Evolutionary conservation across 495 filamentous ascomycete genomes (phyloP).

Genomic region (Durotheca rogersii): DNA sequence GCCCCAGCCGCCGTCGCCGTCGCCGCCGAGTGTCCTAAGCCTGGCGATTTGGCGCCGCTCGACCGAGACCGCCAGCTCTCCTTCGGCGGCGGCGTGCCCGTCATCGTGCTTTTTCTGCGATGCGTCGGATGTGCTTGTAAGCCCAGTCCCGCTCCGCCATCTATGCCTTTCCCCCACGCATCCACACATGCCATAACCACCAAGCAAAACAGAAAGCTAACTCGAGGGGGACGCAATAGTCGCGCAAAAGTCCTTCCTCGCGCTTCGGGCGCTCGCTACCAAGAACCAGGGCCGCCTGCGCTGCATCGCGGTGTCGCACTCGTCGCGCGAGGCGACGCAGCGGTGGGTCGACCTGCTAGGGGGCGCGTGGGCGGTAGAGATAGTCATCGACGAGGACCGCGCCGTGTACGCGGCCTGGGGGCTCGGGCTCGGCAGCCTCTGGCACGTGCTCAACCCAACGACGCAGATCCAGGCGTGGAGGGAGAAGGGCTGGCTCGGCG

Average conservation of each 20-base stretch:
- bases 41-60: slow-evolving; percentile 50
- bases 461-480: slow-evolving; percentile 45
- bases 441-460: slow-evolving; percentile 52
- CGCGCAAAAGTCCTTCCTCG: slow-evolving; percentile 57
- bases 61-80: slow-evolving; percentile 46
- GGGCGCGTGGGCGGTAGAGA: slow-evolving; percentile 46
- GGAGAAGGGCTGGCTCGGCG: slow-evolving; percentile 47
- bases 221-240: too few species aligned
- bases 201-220: slow-evolving; percentile 20
- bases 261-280: slow-evolving; percentile 47
- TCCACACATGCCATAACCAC: slow-evolving; percentile 2
- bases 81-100: slow-evolving; percentile 39
- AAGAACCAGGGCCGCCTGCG: slow-evolving; percentile 42
- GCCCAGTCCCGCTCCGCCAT: slow-evolving; percentile 8
- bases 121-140: slow-evolving; percentile 59
- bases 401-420: slow-evolving; percentile 56
- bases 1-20: slow-evolving; percentile 47
- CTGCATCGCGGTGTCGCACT: slow-evolving; percentile 58
- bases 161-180: neutral
- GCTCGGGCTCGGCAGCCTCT: slow-evolving; percentile 49
- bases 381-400: slow-evolving; percentile 55
- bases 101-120: slow-evolving; percentile 53
- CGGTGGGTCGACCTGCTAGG: slow-evolving; percentile 54
- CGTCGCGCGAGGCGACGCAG: slow-evolving; percentile 45
- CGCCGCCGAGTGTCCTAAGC: slow-evolving; percentile 40